Evolutionary conservation across 768 basidiomycete genomes (phyloP), one percentile per base, ranked within the genome.

Genomic region (Termitomyces titanicus): DNA sequence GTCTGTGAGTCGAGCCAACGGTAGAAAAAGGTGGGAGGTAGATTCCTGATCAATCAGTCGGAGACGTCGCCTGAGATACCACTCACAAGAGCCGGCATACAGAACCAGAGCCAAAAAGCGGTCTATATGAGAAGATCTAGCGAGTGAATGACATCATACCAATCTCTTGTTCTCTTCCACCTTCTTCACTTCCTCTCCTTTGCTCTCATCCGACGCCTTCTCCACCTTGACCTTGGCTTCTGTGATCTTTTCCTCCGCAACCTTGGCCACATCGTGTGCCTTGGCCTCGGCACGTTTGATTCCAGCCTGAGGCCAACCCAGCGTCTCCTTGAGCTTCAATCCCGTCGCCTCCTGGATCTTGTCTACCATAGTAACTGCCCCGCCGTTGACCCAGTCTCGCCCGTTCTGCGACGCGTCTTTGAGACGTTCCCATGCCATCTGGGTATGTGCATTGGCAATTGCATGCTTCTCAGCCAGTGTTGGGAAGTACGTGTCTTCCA

Each of bases 401-500:
- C 81, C 80, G 43, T 73, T 72, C 29, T 69, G 65, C 11, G 81
- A 76, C 13, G 75, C 74, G 9, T 86, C 82, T 59, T 79, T 81
- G 0, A 82, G 63, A 61, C 78, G 76, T 48, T 78, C 78, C 79
- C 81, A 80, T 7, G 81, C 71, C 82, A 86, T 88, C 18, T 64
- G 60, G 5, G 77, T 74, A 63, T 88, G 86, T 7, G 83, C 80
- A 20, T 82, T 78, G 17, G 84, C 81, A 43, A 84, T 76, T 22
- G 74, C 80, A 65, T 93, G 88, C 58, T 83, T 82, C 61, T 85
- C 74, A 1, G 91, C 85, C 8, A 92, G 56, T 0, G 72, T 68
- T 1, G 94, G 94, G 63, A 84, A 73, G 67, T 92, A 84, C 2
- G 68, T 67, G 20, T 85, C 82, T 70, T 97, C 94, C 45, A 95